Base-by-base conservation (phyloP, 78 protist species). In the Dictyostelium brefeldianum region DNA sequence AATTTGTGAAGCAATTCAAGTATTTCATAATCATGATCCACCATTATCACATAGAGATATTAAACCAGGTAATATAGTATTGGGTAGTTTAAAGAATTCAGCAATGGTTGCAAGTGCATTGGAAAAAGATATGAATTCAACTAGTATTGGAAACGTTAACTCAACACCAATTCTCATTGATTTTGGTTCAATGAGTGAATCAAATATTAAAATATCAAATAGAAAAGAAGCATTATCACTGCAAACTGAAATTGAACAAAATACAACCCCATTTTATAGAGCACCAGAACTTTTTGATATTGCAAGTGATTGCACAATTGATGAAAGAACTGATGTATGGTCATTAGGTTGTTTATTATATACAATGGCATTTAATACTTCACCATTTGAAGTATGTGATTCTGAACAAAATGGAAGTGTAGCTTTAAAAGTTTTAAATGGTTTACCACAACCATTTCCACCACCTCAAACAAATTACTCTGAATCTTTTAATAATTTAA, bases 291-390 rank as follows among this genome's bases (percentile, higher is more conserved):
- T 91, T 5, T 91, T 91, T 81, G 91, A 91, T 82, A 84, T 91
- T 6, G 25, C 74, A 14, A 62, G 80, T 12, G 80, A 80, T 56
- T 53, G 80, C 18, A 53, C 5, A 7, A 29, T 91, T 0, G 95
- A 91, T 67, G 95, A 91, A 91, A 59, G 95, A 75, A 81, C 78
- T 1, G 95, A 91, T 65, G 54, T 91, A 22, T 91, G 95, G 95
- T 81, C 90, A 77, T 65, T 91, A 15, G 95, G 95, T 14, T 91
- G 95, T 83, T 43, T 83, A 22, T 89, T 91, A 9, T 91, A 91
- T 36, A 80, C 95, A 12, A 91, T 91, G 89, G 80, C 95, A 7
- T 91, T 59, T 41, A 80, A 82, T 48, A 75, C 54, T 65, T 82
- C 89, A 36, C 95, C 95, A 3, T 91, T 91, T 67, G 95, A 91